These are phyloP conservation scores for Fragaria iinumae DNA, from an alignment of 306 rosid genomes.

Conservation along the genomic window DNA sequence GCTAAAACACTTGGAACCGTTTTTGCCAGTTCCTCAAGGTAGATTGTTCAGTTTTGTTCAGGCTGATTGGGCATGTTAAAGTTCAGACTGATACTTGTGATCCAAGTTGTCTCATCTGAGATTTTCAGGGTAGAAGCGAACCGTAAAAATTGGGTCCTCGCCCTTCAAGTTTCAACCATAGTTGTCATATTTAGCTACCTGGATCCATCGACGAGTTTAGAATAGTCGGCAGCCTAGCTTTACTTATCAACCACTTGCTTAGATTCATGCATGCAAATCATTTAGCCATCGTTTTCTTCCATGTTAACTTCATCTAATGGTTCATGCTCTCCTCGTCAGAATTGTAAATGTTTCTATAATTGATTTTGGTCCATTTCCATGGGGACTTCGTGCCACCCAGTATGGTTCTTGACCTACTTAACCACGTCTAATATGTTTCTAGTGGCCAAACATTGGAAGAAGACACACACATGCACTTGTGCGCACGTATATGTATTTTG, in stretches of 20 bases:
- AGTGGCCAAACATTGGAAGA: not conserved
- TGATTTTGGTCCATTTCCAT: not conserved
- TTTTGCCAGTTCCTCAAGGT: not conserved
- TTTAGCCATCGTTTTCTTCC: constrained; percentile 4
- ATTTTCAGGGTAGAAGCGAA: not conserved
- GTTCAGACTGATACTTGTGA: not conserved
- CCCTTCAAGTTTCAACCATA: not conserved
- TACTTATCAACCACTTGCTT: not conserved
- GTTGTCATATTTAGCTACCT: not conserved
- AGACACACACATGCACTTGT: not conserved
- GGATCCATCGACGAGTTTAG: no score
- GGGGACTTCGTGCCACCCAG: constrained; percentile 11
- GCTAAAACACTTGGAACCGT: not conserved
- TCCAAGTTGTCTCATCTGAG: not conserved
- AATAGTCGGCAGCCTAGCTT: not conserved
- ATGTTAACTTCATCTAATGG: not conserved
- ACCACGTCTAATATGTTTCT: not conserved
- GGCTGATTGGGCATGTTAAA: no score
- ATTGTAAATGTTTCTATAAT: not conserved
- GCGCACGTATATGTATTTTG: not conserved
- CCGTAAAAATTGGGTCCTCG: not conserved
- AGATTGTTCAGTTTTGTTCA: no score
- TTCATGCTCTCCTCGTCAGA: constrained; percentile 20
- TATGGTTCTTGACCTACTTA: not conserved
- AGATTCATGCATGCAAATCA: not conserved